Evolutionary conservation across 176 grass and related monocot species (phyloP).

Genomic region (Canna indica): DNA sequence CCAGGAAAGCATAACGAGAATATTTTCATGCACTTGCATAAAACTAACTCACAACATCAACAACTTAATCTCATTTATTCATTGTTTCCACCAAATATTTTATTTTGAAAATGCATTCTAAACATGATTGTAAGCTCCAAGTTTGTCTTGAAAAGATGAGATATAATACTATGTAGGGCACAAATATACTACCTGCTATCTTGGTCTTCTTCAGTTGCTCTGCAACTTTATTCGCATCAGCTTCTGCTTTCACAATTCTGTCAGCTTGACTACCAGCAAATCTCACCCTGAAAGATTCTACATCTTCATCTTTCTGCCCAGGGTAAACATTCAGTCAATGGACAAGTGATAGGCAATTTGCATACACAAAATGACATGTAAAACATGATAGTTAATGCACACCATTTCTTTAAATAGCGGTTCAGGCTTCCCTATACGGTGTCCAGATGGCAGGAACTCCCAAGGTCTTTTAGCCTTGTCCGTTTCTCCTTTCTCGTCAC

Average conservation of each 20-base stretch:
- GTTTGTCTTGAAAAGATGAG: constrained; percentile 6
- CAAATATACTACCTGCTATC: constrained; percentile 40
- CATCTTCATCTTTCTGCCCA: constrained; percentile 74
- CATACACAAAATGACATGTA: background rate
- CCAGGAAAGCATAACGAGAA: too few species aligned
- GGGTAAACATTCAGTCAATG: constrained; percentile 17
- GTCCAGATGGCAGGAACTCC: constrained; percentile 64
- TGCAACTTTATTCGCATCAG: constrained; percentile 52
- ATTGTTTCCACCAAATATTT: too few species aligned
- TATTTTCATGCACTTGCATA: too few species aligned
- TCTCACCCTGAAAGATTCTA: constrained; percentile 45
- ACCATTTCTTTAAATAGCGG: constrained; percentile 94
- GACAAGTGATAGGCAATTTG: background rate
- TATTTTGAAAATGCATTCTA: too few species aligned
- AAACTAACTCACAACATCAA: too few species aligned
- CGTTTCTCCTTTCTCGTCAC: constrained; percentile 64
- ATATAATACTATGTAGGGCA: too few species aligned
- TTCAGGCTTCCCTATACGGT: constrained; percentile 68
- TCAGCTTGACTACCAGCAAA: constrained; percentile 88
- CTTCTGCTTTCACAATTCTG: constrained; percentile 57
- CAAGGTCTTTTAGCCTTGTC: constrained; percentile 65
- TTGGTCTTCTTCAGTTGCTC: constrained; percentile 70
- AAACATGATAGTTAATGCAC: constrained; percentile 13
- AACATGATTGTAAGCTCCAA: too few species aligned
- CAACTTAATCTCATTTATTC: too few species aligned